A percentile compares a stretch with the other conserved stretches of the same genome.
Conservation (phyloP, 305 asterid species). For the Fraxinus dipetala region DNA sequence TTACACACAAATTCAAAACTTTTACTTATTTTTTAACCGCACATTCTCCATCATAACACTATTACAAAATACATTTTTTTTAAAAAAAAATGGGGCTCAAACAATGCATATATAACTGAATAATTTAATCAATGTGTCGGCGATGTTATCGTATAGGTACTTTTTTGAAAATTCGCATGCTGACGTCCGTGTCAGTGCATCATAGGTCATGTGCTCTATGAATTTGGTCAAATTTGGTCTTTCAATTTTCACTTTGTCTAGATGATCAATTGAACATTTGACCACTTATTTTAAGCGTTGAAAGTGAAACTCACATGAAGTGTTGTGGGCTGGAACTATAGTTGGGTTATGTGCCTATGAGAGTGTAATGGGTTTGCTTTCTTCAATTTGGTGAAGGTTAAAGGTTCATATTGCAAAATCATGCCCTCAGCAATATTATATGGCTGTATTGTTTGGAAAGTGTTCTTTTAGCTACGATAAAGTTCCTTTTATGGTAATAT, state of each 20-base stretch:
- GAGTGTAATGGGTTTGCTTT: neutral
- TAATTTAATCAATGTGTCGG: too few relatives aligned
- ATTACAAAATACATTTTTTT: too few relatives aligned
- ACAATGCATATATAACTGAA: too few relatives aligned
- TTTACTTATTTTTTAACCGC: too few relatives aligned
- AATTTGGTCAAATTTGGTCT: neutral
- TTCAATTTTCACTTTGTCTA: neutral
- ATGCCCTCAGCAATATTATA: neutral
- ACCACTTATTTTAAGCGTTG: neutral
- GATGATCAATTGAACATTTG: neutral
- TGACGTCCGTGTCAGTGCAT: too few relatives aligned
- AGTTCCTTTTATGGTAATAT: neutral
- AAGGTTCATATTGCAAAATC: neutral
- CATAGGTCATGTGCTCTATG: neutral
- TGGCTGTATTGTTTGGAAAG: neutral
- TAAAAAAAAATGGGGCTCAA: too few relatives aligned
- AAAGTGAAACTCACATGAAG: neutral
- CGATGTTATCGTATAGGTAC: too few relatives aligned
- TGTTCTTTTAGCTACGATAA: neutral
- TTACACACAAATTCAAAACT: too few relatives aligned
- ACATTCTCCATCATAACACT: too few relatives aligned
- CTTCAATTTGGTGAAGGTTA: neutral
- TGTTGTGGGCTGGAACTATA: neutral
- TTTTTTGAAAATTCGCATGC: too few relatives aligned
- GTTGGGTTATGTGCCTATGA: neutral